phyloP scores from a whole-genome alignment of 2,329 filamentous ascomycete species.

The Penicillium sp. region DNA sequence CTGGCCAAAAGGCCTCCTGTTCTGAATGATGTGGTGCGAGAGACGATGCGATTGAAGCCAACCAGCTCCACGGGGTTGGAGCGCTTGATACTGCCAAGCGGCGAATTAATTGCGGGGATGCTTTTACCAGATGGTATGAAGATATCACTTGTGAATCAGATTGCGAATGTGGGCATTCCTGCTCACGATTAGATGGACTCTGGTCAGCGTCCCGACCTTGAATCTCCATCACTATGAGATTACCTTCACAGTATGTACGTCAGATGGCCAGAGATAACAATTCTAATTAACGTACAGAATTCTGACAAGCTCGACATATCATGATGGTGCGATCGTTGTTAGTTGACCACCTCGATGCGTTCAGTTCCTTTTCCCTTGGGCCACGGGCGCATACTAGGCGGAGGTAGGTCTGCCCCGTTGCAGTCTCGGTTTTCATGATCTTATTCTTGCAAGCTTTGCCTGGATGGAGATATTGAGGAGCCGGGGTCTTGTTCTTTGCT shows the following conservation, averaged over 20 bases:
- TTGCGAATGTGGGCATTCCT: not conserved
- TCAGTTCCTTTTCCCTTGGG: slow-evolving; percentile 13
- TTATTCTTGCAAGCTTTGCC: slow-evolving; percentile 5
- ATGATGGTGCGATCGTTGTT: not conserved
- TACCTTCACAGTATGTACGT: not conserved
- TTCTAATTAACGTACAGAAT: not conserved
- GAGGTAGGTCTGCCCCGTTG: slow-evolving; percentile 1
- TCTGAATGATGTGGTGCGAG: slow-evolving; percentile 15
- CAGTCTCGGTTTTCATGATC: not conserved
- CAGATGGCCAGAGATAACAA: not conserved
- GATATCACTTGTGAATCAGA: not conserved
- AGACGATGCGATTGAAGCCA: slow-evolving; percentile 15
- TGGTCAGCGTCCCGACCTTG: slow-evolving; percentile 12
- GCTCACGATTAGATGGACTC: slow-evolving; percentile 5
- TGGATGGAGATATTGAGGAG: slow-evolving; percentile 18
- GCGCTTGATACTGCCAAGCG: slow-evolving; percentile 10
- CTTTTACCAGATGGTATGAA: slow-evolving; percentile 14
- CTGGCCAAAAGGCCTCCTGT: slow-evolving; percentile 6
- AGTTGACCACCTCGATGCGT: not conserved
- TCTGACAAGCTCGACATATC: not conserved
- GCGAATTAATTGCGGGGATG: slow-evolving; percentile 3
- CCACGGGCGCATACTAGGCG: slow-evolving; percentile 14
- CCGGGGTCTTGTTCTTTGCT: slow-evolving; percentile 8
- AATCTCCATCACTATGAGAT: slow-evolving; percentile 5
- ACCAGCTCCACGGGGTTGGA: slow-evolving; percentile 16